Conservation (phyloP, 1,139 yeast genomes). For the Hyphopichia buzzinii region DNA sequence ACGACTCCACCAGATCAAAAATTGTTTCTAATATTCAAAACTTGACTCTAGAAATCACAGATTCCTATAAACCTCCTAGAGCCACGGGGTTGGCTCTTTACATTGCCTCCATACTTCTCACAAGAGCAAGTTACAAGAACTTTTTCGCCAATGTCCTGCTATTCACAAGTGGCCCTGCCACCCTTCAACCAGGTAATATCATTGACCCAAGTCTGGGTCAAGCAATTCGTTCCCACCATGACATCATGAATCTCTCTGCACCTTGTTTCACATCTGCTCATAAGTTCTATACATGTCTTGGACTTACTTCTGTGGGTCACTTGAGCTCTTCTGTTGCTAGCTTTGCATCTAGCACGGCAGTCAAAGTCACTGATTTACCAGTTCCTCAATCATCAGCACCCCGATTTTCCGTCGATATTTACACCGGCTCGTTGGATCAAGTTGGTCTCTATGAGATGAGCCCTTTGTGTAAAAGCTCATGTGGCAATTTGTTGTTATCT, state of each 20-base stretch:
- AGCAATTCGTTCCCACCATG: constrained; percentile 33
- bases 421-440: constrained; percentile 39
- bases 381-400: constrained; percentile 19
- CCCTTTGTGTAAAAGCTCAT: constrained; percentile 24
- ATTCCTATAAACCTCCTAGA: constrained; percentile 28
- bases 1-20: neutral
- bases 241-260: constrained; percentile 28
- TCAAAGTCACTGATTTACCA: constrained; percentile 24
- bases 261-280: constrained; percentile 24
- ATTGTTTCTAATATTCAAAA: constrained; percentile 13
- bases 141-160: constrained; percentile 25
- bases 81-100: constrained; percentile 33
- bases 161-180: constrained; percentile 38
- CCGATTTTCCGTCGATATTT: constrained; percentile 30
- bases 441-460: constrained; percentile 43
- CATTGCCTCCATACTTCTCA: constrained; percentile 20
- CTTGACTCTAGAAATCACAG: constrained; percentile 24
- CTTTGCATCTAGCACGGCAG: constrained; percentile 15
- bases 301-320: constrained; percentile 32
- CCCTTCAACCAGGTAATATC: constrained; percentile 32
- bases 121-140: constrained; percentile 16
- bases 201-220: constrained; percentile 14
- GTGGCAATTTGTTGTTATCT: constrained; percentile 27
- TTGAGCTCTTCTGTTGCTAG: constrained; percentile 18
- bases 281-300: constrained; percentile 28